phyloP scores from a whole-genome alignment of 768 basidiomycete genomes.

The Cubamyces lactineus region DNA sequence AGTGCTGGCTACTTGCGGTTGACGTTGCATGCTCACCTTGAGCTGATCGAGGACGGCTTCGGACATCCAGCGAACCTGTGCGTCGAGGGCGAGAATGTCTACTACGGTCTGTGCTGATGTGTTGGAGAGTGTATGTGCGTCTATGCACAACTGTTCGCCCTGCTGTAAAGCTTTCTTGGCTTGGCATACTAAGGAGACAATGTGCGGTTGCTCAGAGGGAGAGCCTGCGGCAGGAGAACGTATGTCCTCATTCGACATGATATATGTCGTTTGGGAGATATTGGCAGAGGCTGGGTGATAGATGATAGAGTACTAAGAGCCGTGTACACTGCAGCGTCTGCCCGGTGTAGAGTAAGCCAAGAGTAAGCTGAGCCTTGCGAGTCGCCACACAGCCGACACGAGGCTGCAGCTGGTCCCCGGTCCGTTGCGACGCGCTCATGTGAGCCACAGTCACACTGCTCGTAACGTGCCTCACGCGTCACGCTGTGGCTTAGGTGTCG shows the following conservation, averaged over 20 bases:
- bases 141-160: conserved; percentile 74
- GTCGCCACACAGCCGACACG: too few species aligned
- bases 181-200: conserved; percentile 75
- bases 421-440: conserved; percentile 1
- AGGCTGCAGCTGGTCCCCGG: background rate
- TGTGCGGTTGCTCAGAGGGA: conserved; percentile 54
- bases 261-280: too few species aligned
- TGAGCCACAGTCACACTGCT: background rate
- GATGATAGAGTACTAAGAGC: background rate
- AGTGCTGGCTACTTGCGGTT: background rate
- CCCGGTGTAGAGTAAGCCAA: background rate
- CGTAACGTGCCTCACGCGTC: conserved; percentile 2
- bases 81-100: conserved; percentile 77
- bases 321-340: background rate
- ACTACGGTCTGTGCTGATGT: conserved; percentile 66
- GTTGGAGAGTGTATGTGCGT: conserved; percentile 64
- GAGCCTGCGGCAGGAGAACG: background rate
- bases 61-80: conserved; percentile 78
- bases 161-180: conserved; percentile 84
- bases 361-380: background rate
- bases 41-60: conserved; percentile 78
- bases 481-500: background rate
- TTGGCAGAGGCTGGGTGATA: background rate
- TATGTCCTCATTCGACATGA: too few species aligned
- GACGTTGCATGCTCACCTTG: conserved; percentile 49